These are phyloP conservation scores for Dendrobium catenatum DNA, from an alignment of 106 monocot species.

Conservation along the genomic window DNA sequence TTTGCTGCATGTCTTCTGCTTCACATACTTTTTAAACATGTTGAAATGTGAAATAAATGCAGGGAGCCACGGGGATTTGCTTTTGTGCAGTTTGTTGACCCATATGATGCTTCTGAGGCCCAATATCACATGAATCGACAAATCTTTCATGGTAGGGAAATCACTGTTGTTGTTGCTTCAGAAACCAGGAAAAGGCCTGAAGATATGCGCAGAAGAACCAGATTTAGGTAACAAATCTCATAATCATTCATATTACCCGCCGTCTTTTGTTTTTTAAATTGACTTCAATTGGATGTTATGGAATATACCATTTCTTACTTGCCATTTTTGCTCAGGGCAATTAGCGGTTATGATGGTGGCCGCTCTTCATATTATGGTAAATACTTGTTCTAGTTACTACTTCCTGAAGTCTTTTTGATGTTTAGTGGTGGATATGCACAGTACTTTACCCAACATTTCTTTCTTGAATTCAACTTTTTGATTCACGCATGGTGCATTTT, in stretches of 20 bases:
- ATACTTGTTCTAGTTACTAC: neutral
- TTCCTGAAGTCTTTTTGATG: neutral
- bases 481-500: neutral
- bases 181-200: constrained; percentile 23
- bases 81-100: constrained; percentile 83
- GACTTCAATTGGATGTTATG: neutral
- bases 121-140: constrained; percentile 91
- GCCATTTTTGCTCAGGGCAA: neutral
- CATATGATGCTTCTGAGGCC: constrained; percentile 82
- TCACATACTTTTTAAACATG: neutral
- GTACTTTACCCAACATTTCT: neutral
- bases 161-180: constrained; percentile 21
- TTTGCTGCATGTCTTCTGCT: neutral
- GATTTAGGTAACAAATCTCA: constrained; percentile 7
- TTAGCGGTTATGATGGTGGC: neutral
- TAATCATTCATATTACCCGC: neutral
- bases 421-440: neutral
- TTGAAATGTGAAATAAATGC: constrained; percentile 11
- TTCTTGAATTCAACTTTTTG: neutral
- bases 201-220: constrained; percentile 18
- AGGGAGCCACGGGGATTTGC: constrained; percentile 91
- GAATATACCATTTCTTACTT: neutral
- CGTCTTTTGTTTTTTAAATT: neutral
- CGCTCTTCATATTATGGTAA: constrained; percentile 5
- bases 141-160: constrained; percentile 21